Evolutionary conservation across 805 yeast species (phyloP), one percentile per base, ranked within the genome.

Genomic region (Teunomyces cretensis): DNA sequence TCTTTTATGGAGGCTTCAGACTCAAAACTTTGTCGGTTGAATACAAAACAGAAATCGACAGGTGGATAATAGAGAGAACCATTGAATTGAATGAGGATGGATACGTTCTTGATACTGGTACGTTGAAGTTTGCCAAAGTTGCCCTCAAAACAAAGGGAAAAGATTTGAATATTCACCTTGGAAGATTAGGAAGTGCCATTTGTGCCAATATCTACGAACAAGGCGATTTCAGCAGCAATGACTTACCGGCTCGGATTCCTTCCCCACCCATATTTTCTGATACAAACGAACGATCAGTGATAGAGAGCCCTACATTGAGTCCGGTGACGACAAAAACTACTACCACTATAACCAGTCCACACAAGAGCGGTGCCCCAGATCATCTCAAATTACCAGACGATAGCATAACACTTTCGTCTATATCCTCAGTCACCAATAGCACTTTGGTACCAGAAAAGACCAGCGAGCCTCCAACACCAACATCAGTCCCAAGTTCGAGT

Each of bases 1-100:
- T 84, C 50, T 74, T 76, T 47, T 84, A 79, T 56, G 95, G 92
- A n/a, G 95, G 94, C 0, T 78, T 84, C 57, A 78, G 76, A 43
- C 45, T 71, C 15, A 48, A 51, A 17, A 54, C 55, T 13, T 60
- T 55, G 9, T 52, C 61, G 1, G 63, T 60, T 6, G 44, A 45
- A 1, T 60, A 65, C 45, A 45, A 53, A 6, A 54, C 55, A 4
- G 52, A 55, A 2, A 43, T 53, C 14, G 65, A 59, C 46, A 48
- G 64, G 47, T 64, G 79, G 77, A 39, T 68, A 48, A 50, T 66
- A 13, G 68, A 73, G 35, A 73, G 75, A 50, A 67, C 70, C 17
- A 65, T 83, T 3, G 62, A 61, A 5, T 53, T 84, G 45, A 83
- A 80, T 56, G 73, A 74, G 42, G 67, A 74, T 33, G 83, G 79